phyloP scores from a whole-genome alignment of 1,284 basidiomycete genomes.

The Volvariella surrecta region DNA sequence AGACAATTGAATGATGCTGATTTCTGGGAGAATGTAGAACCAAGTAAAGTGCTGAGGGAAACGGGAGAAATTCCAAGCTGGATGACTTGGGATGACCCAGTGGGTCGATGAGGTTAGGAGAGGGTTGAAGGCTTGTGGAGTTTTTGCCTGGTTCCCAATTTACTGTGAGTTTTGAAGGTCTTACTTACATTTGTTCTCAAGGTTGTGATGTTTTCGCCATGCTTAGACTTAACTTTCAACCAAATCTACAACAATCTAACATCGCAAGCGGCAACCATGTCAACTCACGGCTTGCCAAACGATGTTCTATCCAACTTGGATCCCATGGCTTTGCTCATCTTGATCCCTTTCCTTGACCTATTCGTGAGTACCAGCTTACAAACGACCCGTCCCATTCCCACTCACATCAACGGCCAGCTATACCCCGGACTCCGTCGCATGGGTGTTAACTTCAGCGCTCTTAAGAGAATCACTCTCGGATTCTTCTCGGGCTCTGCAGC shows the following conservation, averaged over 20 bases:
- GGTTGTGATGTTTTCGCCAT: slow-evolving; percentile 11
- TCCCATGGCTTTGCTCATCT: slow-evolving; percentile 66
- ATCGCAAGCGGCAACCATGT: slow-evolving; percentile 69
- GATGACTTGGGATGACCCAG: slow-evolving; percentile 70
- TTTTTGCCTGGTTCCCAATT: slow-evolving; percentile 74
- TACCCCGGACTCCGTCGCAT: slow-evolving; percentile 65
- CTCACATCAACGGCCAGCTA: slow-evolving; percentile 23
- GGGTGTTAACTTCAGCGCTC: slow-evolving; percentile 62
- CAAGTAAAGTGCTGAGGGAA: slow-evolving; percentile 36
- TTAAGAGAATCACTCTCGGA: slow-evolving; percentile 71
- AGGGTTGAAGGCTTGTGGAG: slow-evolving; percentile 78
- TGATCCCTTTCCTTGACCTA: slow-evolving; percentile 65
- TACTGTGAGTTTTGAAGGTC: slow-evolving; percentile 40
- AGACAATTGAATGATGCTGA: slow-evolving; percentile 46
- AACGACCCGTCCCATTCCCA: neutral
- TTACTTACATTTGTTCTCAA: slow-evolving; percentile 8
- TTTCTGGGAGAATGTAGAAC: slow-evolving; percentile 80
- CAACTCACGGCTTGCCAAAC: slow-evolving; percentile 69
- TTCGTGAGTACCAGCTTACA: slow-evolving; percentile 27
- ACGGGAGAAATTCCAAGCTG: slow-evolving; percentile 37
- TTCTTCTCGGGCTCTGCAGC: slow-evolving; percentile 55
- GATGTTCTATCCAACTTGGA: slow-evolving; percentile 78
- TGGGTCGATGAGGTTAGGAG: slow-evolving; percentile 83
- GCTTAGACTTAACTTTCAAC: slow-evolving; percentile 73
- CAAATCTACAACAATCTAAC: slow-evolving; percentile 76